Percentiles rank a stretch among this genome's conserved stretches.
Evolutionary conservation across 2,329 filamentous ascomycete genomes (phyloP).

Genomic region (Proliferodiscus dingleyae): DNA sequence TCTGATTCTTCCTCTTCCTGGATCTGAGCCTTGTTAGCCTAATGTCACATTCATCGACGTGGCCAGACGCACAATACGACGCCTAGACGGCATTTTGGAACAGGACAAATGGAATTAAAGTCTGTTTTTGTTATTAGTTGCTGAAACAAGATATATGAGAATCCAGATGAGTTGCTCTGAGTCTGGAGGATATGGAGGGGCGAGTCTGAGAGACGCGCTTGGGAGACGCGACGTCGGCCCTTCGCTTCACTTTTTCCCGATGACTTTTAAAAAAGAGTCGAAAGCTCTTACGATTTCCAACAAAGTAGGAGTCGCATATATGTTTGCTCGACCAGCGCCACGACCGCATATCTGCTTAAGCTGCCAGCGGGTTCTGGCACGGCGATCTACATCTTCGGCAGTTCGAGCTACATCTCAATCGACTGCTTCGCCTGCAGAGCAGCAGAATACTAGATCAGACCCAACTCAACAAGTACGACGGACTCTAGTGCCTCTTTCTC

Average conservation of each 20-base stretch:
- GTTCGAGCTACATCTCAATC: conserved; percentile 15
- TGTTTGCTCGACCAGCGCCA: conserved; percentile 18
- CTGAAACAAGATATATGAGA: too few relatives aligned
- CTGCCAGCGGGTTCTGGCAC: conserved; percentile 27
- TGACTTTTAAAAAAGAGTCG: conserved; percentile 9
- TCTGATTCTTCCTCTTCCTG: conserved; percentile 25
- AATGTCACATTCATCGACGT: too few relatives aligned
- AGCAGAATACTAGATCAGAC: not conserved
- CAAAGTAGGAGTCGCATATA: too few relatives aligned
- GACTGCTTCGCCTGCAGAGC: conserved; percentile 3
- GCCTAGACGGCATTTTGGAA: conserved; percentile 25
- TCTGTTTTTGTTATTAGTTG: not conserved
- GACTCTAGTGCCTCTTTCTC: conserved; percentile 1
- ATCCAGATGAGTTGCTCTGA: too few relatives aligned
- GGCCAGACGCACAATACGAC: conserved; percentile 17
- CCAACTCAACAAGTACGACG: not conserved
- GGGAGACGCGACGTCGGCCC: conserved; percentile 10
- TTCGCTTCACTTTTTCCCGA: conserved; percentile 5
- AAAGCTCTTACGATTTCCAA: not conserved
- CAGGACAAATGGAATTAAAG: not conserved
- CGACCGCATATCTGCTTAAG: conserved; percentile 30
- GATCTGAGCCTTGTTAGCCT: conserved; percentile 13
- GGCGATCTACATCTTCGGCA: conserved; percentile 4
- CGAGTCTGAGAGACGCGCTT: conserved; percentile 19
- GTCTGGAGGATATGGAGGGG: not conserved